Base-by-base conservation (phyloP, 129 eudicot genomes). In the Flaveria trinervia region DNA sequence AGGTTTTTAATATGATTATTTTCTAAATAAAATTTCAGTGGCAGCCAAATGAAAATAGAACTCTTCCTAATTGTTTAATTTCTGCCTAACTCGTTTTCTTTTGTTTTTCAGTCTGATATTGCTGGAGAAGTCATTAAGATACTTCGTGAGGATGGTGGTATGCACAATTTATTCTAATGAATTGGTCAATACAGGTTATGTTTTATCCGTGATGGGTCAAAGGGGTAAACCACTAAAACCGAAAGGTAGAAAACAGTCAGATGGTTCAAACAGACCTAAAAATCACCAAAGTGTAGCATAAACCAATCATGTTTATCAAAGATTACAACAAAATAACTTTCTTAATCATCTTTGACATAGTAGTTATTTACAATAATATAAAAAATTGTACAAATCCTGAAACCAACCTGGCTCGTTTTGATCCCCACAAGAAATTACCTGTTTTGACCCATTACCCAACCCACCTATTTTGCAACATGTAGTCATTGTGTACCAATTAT, bases 101-200 rank as follows among this genome's bases (percentile, higher is more conserved):
- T 9, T 54, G 60, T 52, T 73, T 83, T 82, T 14, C 83, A 92
- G 98, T 73, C 92, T n/a, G 92, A 90, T 66, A 70, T 85, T 51
- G 80, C 88, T 23, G 98, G 98, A 72, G 98, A 93, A 83, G 88
- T 93, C 77, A 86, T 84, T 65, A 93, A 85, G 89, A 85, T 93
- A 77, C 92, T 93, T 6, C 75, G 82, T 43, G 72, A 85, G 70
- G 96, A 93, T 75, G 98, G 96, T 28, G 98, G 98, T 93, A 86
- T 45, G 92, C 65, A 73, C 69, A 59, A 54, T 52, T 17, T n/a
- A 44, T 66, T 28, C 13, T n/a, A 3, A 70, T 8, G 16, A 60
- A 14, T 14, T 50, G 61, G 15, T 26, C 15, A 41, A 44, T 61
- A 44, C 5, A 16, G 78, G 59, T 74, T 57, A 41, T 59, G 66